Percentiles rank a stretch among this genome's conserved stretches.
Conservation (phyloP, 805 yeast species). For the Wickerhamomyces xylosicus region DNA sequence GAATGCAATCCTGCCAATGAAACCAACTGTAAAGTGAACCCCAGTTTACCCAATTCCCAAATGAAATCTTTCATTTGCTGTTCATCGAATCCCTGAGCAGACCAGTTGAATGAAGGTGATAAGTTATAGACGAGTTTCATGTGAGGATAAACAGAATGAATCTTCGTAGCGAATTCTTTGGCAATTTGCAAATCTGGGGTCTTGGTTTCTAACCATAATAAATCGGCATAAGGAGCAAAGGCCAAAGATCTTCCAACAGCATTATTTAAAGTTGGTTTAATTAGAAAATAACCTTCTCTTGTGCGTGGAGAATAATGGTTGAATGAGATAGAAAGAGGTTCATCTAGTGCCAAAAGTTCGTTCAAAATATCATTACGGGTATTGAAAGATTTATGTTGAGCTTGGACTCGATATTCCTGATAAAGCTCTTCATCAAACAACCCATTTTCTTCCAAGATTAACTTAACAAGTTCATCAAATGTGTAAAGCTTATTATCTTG, state of each 20-base stretch:
- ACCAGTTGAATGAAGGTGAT: conserved; percentile 55
- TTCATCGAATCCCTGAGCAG: conserved; percentile 41
- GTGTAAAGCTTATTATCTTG: conserved; percentile 30
- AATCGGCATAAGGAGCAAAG: conserved; percentile 49
- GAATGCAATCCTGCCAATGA: conserved; percentile 52
- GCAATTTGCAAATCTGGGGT: conserved; percentile 46
- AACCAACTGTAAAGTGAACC: conserved; percentile 49
- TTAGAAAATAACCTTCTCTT: conserved; percentile 44
- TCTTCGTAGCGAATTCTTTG: conserved; percentile 27
- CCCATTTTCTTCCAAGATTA: conserved; percentile 4
- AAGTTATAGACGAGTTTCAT: conserved; percentile 50
- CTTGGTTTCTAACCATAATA: conserved; percentile 55
- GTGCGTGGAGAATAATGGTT: conserved; percentile 56
- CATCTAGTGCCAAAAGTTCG: conserved; percentile 17
- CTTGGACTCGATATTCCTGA: conserved; percentile 15
- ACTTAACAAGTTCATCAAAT: conserved; percentile 38
- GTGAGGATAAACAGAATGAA: conserved; percentile 37
- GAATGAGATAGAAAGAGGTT: conserved; percentile 24
- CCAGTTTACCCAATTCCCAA: conserved; percentile 43
- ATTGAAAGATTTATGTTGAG: conserved; percentile 7
- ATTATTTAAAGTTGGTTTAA: conserved; percentile 37
- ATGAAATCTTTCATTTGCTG: conserved; percentile 36
- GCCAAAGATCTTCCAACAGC: conserved; percentile 44
- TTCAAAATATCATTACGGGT: conserved; percentile 13
- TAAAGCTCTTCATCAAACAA: conserved; percentile 20